Evolutionary conservation across 176 grass and related monocot species (phyloP).

Genomic region (Ampelocalamus luodianensis): DNA sequence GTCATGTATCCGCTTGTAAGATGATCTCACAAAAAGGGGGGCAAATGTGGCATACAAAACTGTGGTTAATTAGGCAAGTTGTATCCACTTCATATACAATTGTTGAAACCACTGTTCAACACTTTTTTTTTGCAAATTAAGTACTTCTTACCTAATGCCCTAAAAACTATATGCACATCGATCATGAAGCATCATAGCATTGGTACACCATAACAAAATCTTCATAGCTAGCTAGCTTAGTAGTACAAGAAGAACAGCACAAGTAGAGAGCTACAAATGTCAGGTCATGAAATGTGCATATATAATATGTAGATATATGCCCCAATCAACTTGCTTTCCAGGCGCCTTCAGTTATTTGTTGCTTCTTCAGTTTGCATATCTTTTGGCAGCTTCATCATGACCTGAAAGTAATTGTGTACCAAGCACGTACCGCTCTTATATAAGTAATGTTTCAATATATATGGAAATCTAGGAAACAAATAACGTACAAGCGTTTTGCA

Average conservation of each 20-base stretch:
- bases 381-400: neutral
- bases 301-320: constrained; percentile 17
- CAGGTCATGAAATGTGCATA: constrained; percentile 10
- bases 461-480: neutral
- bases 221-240: constrained; percentile 22
- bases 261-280: neutral
- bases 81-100: neutral
- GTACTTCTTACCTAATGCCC: neutral
- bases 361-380: constrained; percentile 36
- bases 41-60: neutral
- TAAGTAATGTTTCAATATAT: neutral
- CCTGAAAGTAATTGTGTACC: constrained; percentile 28
- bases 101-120: neutral
- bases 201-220: neutral
- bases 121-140: neutral
- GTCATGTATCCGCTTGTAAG: neutral
- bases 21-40: neutral
- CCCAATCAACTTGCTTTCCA: neutral
- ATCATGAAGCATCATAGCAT: constrained; percentile 13
- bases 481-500: neutral
- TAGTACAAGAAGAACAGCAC: constrained; percentile 15
- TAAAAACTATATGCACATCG: constrained; percentile 44
- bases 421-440: neutral
- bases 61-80: too few relatives aligned
- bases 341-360: constrained; percentile 37